Evolutionary conservation across 805 yeast genomes (phyloP), one percentile per base, ranked within the genome.

Genomic region (Metschnikowia kofuensis): DNA sequence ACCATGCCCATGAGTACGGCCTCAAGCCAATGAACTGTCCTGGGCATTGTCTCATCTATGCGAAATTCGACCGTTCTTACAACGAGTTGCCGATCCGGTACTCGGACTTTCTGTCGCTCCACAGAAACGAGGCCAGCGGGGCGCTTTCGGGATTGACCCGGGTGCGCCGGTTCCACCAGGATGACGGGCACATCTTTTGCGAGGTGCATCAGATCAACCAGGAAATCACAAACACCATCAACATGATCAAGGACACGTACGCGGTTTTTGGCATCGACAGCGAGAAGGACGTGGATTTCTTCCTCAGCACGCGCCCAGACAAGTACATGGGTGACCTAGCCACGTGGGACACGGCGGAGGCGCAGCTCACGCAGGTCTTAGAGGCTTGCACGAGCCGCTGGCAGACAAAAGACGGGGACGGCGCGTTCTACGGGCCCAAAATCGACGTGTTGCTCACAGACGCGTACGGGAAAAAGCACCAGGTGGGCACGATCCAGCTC

Each of bases 101-200:
- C 55, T 83, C 95, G 21, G 99, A 94, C 66, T 92, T 92, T 69
- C 85, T 95, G 26, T 89, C 96, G 1, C 71, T 94, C 50, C 99
- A 94, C 66, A 77, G 99, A 61, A 94, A 94, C 62, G 99, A 94
- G 67, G 85, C 96, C 28, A 85, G 95, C 49, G 99, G 99, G 2
- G 95, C 98, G 1, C 76, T 94, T 16, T 79, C 92, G 7, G 99
- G 99, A 0, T 72, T 94, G 35, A 94, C 98, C 0, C 76, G 99
- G 48, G 97, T 94, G 3, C 79, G 99, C 50, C 75, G 96, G 54
- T 94, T 94, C 69, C 99, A 94, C 67, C 99, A 94, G 69, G 99
- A 94, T 66, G 99, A 94, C 65, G 98, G 97, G 7, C 99, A 94
- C 60, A 91, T 94, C 28, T 94, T 94, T 65, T 94, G 99, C 63